Evolutionary conservation across 1,139 yeast genomes (phyloP).

Genomic region (Torulaspora pretoriensis): DNA sequence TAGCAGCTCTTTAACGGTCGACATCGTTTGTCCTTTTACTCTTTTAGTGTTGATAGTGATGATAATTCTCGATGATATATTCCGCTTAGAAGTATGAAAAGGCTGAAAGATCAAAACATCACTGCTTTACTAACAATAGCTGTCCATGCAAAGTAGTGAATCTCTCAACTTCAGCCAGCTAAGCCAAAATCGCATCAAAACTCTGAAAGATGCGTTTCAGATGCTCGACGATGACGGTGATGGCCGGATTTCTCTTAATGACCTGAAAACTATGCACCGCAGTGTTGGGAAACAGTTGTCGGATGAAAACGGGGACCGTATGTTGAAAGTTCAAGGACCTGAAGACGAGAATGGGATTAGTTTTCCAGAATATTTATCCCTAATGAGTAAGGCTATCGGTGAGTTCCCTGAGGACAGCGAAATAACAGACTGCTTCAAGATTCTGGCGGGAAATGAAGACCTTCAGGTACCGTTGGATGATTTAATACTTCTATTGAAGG

Average conservation of each 20-base stretch:
- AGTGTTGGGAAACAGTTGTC: constrained; percentile 45
- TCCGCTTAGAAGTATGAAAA: neutral
- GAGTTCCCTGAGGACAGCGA: constrained; percentile 59
- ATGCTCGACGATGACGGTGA: constrained; percentile 85
- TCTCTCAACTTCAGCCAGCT: constrained; percentile 33
- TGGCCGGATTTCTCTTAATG: constrained; percentile 57
- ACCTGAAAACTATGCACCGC: constrained; percentile 54
- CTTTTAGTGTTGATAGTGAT: neutral
- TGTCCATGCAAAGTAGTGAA: constrained; percentile 27
- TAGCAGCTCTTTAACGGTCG: constrained; percentile 42
- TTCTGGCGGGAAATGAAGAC: constrained; percentile 47
- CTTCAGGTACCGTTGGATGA: constrained; percentile 45
- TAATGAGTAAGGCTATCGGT: constrained; percentile 58
- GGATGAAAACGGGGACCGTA: constrained; percentile 43
- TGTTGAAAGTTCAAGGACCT: constrained; percentile 40
- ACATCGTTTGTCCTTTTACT: constrained; percentile 16
- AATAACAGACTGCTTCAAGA: constrained; percentile 57
- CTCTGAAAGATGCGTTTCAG: constrained; percentile 49
- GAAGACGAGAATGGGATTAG: constrained; percentile 44
- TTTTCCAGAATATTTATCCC: constrained; percentile 65
- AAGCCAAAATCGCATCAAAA: constrained; percentile 38
- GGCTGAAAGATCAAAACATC: neutral
- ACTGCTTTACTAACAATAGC: neutral
- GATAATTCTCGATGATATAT: neutral
- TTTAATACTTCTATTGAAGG: constrained; percentile 50